phyloP scores from a whole-genome alignment of 148 eudicot genomes.

The Spergularia marina region DNA sequence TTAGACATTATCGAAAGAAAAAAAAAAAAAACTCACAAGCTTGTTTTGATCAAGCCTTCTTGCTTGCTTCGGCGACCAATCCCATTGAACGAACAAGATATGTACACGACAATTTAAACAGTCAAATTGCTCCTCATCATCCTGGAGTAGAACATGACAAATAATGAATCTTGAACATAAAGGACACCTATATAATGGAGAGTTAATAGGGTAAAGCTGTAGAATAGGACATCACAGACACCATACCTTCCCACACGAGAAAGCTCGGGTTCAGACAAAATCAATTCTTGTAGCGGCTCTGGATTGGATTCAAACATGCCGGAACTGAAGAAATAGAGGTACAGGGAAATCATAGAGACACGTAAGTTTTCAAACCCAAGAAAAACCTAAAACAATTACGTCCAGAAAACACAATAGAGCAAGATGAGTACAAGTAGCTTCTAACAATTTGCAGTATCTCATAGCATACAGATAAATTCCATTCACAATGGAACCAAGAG shows the following conservation, averaged over 20 bases:
- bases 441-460: too few relatives aligned
- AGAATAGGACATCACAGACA: not conserved
- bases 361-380: too few relatives aligned
- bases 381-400: too few relatives aligned
- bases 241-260: conserved; percentile 67
- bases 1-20: too few relatives aligned
- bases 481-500: too few relatives aligned
- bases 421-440: too few relatives aligned
- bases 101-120: conserved; percentile 10
- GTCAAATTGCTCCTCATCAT: conserved; percentile 23
- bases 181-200: not conserved
- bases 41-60: too few relatives aligned
- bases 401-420: too few relatives aligned
- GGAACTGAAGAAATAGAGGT: conserved; percentile 33
- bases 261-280: conserved; percentile 82
- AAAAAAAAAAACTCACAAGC: too few relatives aligned
- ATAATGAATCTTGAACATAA: not conserved
- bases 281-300: conserved; percentile 63
- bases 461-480: too few relatives aligned
- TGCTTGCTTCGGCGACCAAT: too few relatives aligned
- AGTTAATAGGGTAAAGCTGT: not conserved
- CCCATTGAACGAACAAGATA: too few relatives aligned
- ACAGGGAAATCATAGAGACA: not conserved
- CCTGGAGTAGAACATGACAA: conserved; percentile 13
- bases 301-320: conserved; percentile 26